Evolutionary conservation across 2,329 filamentous ascomycete genomes (phyloP), one percentile per base, ranked within the genome.

Genomic region (Cladosporium sphaerospermum): DNA sequence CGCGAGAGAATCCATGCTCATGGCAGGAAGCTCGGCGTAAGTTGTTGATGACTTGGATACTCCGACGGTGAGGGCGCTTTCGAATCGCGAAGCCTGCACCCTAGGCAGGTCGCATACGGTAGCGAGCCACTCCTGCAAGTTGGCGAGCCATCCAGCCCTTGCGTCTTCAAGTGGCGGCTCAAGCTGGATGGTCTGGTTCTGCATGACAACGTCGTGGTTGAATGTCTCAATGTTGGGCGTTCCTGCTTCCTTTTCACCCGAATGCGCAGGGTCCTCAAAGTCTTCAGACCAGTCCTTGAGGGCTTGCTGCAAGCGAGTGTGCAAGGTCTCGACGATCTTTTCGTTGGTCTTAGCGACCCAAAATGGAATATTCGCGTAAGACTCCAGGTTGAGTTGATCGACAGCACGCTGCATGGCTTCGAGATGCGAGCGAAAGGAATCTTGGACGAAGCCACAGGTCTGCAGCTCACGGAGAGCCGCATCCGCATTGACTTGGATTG

Each of bases 111-210:
- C 92, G 74, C 93, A 97, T 42, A 96, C 86, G 54, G 95, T 81
- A 37, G 89, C 91, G 34, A 99, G 81, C 93, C 93, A 99, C 33
- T 89, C 82, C 62, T 97, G 91, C 39, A 99, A 78, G 61, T 96
- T 91, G 14, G 86, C 78, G 66, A 95, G 88, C 93, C 95, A 99
- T 66, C 86, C 92, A 10, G 92, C 91, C 60, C 91, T 83, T 13
- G 93, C 91, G 67, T 85, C 93, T 67, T 96, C 90, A 48, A 97
- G 77, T 4, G 93, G 93, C 3, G 93, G 95, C 50, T 96, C 93
- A 23, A 99, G 81, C 65, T 95, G 96, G 61, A 99, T 96, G 60
- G 96, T 87, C 69, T 99, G 93, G 63, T 97, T 97, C 32, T 89
- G 88, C 89, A 99, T 99, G 5, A 89, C 93, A 52, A 99, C 86